phyloP scores from a whole-genome alignment of 116 monocot genomes.

The Phalaenopsis hybrid region DNA sequence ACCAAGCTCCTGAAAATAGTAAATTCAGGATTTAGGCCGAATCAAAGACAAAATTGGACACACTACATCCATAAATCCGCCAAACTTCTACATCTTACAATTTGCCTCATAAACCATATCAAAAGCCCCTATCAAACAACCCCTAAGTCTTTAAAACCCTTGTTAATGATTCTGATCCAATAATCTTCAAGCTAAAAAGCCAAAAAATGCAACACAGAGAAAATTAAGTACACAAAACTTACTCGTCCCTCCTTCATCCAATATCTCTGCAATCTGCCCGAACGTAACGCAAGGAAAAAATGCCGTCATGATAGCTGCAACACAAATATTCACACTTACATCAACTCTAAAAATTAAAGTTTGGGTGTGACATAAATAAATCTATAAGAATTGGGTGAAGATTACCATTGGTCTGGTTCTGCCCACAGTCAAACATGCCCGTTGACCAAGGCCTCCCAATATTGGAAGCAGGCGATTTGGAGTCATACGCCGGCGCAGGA shows the following conservation, averaged over 20 bases:
- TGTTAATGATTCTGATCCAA: too few species aligned
- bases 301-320: slow-evolving; percentile 55
- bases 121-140: too few species aligned
- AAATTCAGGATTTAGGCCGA: too few species aligned
- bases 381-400: too few species aligned
- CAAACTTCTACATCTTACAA: too few species aligned
- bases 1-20: too few species aligned
- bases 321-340: background rate
- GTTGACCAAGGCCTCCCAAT: slow-evolving; percentile 44
- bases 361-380: background rate
- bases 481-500: background rate
- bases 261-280: slow-evolving; percentile 71
- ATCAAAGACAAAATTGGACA: too few species aligned
- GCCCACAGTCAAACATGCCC: slow-evolving; percentile 46
- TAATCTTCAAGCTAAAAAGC: too few species aligned
- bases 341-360: background rate
- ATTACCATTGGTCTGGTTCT: slow-evolving; percentile 35
- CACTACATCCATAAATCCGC: too few species aligned
- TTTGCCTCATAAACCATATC: too few species aligned
- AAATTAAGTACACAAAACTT: slow-evolving; percentile 6
- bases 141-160: too few species aligned
- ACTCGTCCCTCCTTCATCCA: slow-evolving; percentile 56
- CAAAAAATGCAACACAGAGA: too few species aligned
- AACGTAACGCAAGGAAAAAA: slow-evolving; percentile 69
- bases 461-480: background rate